Evolutionary conservation across 2,329 filamentous ascomycete genomes (phyloP).

Genomic region (Cladophialophora psammophila): DNA sequence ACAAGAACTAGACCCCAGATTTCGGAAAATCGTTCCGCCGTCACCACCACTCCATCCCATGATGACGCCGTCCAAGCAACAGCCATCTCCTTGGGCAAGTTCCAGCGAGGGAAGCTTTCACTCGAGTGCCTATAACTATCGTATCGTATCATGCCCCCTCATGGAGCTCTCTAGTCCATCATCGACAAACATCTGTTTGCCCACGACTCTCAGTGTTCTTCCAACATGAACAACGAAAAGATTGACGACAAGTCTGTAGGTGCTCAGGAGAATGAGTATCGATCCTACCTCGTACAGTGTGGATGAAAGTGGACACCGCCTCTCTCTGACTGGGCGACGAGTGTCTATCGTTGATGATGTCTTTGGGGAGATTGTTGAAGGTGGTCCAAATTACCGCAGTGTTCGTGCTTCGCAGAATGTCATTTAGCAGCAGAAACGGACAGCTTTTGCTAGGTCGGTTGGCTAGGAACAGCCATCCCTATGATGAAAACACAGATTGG

Average conservation of each 20-base stretch:
- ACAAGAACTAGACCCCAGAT: not conserved
- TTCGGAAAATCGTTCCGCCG: not conserved
- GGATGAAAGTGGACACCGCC: not conserved
- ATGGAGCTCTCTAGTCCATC: not conserved
- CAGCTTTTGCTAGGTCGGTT: constrained; percentile 48
- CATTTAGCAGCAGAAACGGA: not conserved
- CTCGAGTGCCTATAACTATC: not conserved
- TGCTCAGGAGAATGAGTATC: constrained; percentile 3
- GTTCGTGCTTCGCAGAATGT: constrained; percentile 29
- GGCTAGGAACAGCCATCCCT: constrained; percentile 58
- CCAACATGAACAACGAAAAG: not conserved
- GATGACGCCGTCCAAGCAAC: not conserved
- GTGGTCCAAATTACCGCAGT: constrained; percentile 45
- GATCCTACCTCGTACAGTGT: not conserved
- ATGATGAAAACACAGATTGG: constrained; percentile 58
- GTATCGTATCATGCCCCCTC: not conserved
- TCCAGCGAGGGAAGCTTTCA: not conserved
- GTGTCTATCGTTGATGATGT: constrained; percentile 43
- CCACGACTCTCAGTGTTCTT: not conserved
- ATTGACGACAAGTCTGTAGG: not conserved
- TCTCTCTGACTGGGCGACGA: constrained; percentile 13
- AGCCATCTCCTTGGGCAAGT: no score
- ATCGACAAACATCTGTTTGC: not conserved
- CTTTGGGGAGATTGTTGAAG: constrained; percentile 48
- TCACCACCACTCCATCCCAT: not conserved